Evolutionary conservation across 108 stramenopile species (phyloP).

Genomic region (Heterococcus sp.): DNA sequence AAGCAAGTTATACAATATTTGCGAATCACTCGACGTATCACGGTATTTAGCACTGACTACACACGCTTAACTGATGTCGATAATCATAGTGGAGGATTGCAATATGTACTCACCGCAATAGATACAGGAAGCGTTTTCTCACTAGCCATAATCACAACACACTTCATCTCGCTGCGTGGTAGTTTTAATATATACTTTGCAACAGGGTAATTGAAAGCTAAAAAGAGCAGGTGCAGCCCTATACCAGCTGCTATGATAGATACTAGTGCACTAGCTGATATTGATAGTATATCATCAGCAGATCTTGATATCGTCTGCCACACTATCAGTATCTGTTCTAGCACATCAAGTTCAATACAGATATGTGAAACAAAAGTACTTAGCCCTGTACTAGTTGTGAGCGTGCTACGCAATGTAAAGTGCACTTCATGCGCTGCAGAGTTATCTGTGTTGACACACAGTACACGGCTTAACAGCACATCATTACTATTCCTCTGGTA

Average conservation of each 20-base stretch:
- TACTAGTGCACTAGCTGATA: slow-evolving; percentile 3
- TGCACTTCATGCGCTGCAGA: not conserved
- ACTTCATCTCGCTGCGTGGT: slow-evolving; percentile 27
- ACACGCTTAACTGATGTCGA: no score
- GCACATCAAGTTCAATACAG: not conserved
- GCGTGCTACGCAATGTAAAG: not conserved
- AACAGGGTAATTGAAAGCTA: not conserved
- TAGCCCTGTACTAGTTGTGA: not conserved
- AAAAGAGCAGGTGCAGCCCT: slow-evolving; percentile 15
- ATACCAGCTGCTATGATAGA: slow-evolving; percentile 33
- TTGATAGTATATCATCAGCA: slow-evolving; percentile 2
- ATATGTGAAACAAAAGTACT: not conserved
- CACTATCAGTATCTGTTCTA: slow-evolving; percentile 8
- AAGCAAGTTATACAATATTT: no score
- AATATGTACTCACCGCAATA: slow-evolving; percentile 6
- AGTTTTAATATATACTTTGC: slow-evolving; percentile 10
- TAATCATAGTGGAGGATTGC: no score
- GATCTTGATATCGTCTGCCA: slow-evolving; percentile 44
- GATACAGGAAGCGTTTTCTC: slow-evolving; percentile 43
- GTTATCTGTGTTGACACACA: not conserved
- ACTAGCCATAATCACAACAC: slow-evolving; percentile 34
- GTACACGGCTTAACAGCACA: not conserved
- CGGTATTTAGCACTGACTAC: no score
- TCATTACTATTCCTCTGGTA: not conserved
- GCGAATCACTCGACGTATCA: no score